Evolutionary conservation across 495 filamentous ascomycete genomes (phyloP).

Genomic region (Aspergillus bertholletiae): DNA sequence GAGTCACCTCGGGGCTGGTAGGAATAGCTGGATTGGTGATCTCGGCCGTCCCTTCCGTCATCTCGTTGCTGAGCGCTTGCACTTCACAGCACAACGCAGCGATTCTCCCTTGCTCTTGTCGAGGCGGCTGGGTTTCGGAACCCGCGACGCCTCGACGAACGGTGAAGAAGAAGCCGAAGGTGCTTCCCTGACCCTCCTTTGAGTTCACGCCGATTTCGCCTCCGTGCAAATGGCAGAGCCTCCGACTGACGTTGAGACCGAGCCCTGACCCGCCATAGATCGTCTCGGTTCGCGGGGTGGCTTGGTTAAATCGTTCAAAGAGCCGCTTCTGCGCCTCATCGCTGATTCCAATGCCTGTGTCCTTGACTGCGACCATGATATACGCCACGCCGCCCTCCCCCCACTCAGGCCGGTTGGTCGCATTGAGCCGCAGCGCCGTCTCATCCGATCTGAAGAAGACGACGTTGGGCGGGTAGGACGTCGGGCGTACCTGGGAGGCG

Average conservation of each 20-base stretch:
- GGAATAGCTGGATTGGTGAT: conserved; percentile 7
- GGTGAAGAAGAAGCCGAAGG: conserved; percentile 80
- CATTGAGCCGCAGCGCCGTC: conserved; percentile 29
- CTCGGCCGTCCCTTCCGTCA: conserved; percentile 6
- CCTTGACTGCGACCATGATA: conserved; percentile 69
- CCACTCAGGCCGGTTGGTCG: conserved; percentile 58
- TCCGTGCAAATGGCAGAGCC: conserved; percentile 75
- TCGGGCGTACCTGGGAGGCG: conserved; percentile 54
- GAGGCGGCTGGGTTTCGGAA: conserved; percentile 23
- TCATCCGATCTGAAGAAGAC: conserved; percentile 50
- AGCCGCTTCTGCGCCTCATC: conserved; percentile 69
- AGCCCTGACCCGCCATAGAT: conserved; percentile 81
- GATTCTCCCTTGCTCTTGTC: conserved; percentile 11
- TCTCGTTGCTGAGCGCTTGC: conserved; percentile 16
- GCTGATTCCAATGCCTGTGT: conserved; percentile 74
- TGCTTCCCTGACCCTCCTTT: conserved; percentile 67
- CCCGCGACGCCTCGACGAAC: conserved; percentile 39
- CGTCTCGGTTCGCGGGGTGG: conserved; percentile 71
- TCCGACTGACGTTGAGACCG: conserved; percentile 76
- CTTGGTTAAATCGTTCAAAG: conserved; percentile 80
- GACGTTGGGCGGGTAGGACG: conserved; percentile 42
- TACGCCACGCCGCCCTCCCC: conserved; percentile 64
- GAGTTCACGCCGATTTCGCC: conserved; percentile 80
- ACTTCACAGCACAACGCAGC: conserved; percentile 20
- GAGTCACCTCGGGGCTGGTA: conserved; percentile 1